Evolutionary conservation across 305 asterid species (phyloP).

Genomic region (Fraxinus floribunda): DNA sequence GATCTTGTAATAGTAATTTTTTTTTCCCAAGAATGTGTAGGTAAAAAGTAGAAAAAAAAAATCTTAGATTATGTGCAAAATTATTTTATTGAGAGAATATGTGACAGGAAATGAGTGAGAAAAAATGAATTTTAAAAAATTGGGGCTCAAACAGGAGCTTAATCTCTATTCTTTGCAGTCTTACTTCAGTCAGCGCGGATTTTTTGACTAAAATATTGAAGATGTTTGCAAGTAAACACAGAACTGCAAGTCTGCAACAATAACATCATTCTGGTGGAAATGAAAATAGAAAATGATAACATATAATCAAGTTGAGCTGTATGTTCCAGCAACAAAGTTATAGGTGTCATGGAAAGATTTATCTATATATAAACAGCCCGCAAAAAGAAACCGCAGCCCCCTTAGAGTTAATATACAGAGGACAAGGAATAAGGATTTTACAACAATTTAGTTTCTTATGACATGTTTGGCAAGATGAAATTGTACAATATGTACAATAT

Average conservation of each 20-base stretch:
- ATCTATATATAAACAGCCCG: slow-evolving; percentile 9
- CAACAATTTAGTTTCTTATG: slow-evolving; percentile 13
- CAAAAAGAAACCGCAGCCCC: slow-evolving; percentile 3
- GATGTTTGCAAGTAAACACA: background rate
- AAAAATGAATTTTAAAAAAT: no score
- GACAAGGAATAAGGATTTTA: background rate
- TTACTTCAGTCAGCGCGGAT: background rate
- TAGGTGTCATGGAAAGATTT: background rate
- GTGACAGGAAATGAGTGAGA: background rate
- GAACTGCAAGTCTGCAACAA: background rate
- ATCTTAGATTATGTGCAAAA: background rate
- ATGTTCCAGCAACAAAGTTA: background rate
- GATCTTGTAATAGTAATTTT: no score
- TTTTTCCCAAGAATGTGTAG: no score
- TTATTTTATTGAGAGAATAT: no score
- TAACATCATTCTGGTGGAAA: background rate
- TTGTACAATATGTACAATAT: background rate
- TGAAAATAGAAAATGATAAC: background rate
- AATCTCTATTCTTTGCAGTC: background rate
- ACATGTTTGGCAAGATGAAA: background rate
- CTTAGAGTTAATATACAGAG: background rate
- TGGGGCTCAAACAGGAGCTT: background rate
- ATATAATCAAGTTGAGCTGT: background rate
- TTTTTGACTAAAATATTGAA: background rate
- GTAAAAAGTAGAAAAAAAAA: background rate